Base-by-base conservation (phyloP, 768 basidiomycete species). In the Dioszegia hungarica region DNA sequence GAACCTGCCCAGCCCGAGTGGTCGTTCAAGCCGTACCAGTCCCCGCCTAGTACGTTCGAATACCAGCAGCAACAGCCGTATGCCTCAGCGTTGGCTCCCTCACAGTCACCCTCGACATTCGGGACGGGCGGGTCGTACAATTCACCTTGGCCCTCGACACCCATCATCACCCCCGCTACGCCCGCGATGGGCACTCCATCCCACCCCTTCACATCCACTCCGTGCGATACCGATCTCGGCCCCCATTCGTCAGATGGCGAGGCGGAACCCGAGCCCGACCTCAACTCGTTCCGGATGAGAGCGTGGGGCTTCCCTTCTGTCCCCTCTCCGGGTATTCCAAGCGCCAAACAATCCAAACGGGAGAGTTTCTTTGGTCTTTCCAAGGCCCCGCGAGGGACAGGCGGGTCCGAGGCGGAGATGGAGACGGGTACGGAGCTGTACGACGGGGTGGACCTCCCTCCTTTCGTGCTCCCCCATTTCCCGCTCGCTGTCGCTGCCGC, bases 291-390 rank as follows among this genome's bases (percentile, higher is more conserved):
- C 36, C 39, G 60, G 22, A 57, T 61, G 46, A n/a, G 46, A 39
- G 34, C 60, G 11, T 61, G 60, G 60, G 56, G 60, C 6, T 57
- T 61, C 50, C 60, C 60, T n/a, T 45, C 50, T 52, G 28, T 19
- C 24, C 49, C 50, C n/a, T 20, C 45, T 3, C 25, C 31, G 14
- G 31, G 31, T 6, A 6, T 22, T 31, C 22, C 46, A 22, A 46
- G 9, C 6, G 9, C 28, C 41, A 31, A 36, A 24, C 24, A 24
- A 38, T 14, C 39, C n/a, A 54, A 60, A 38, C 40, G 60, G 2
- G 60, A 61, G 15, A 44, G 38, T 6, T 61, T 61, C 53, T 67
- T 67, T 50, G 66, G 66, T 1, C 37, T 64, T 11, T 67, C 66
- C 1, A 60, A 53, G 9, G 43, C 54, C 1, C 44, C 54, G 8